phyloP scores from a whole-genome alignment of 371 early-diverging fungal genomes.

The Mucor velutinosus region DNA sequence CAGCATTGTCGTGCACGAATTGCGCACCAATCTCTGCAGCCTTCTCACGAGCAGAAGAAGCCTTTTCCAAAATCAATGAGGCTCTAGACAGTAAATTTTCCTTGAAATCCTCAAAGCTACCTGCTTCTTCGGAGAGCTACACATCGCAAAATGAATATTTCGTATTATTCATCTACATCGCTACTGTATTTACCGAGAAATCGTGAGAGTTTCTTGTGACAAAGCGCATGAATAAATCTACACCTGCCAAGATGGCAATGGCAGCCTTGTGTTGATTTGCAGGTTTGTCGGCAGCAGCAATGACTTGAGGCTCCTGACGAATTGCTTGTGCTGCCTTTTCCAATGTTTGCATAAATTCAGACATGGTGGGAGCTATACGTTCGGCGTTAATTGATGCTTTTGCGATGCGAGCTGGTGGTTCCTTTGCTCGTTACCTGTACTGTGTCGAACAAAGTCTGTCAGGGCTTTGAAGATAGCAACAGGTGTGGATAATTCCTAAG shows the following conservation, averaged over 20 bases:
- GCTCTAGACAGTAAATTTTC: slow-evolving; percentile 73
- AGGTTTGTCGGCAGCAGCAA: slow-evolving; percentile 12
- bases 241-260: slow-evolving; percentile 75
- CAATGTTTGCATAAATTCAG: slow-evolving; percentile 84
- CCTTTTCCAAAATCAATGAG: slow-evolving; percentile 74
- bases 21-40: slow-evolving; percentile 85
- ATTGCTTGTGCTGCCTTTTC: slow-evolving; percentile 65
- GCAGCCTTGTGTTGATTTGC: slow-evolving; percentile 52
- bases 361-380: slow-evolving; percentile 73
- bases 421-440: slow-evolving; percentile 51
- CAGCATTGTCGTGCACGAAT: slow-evolving; percentile 87
- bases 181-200: slow-evolving; percentile 49
- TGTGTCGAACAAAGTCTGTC: slow-evolving; percentile 73
- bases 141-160: neutral
- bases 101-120: slow-evolving; percentile 78
- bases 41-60: slow-evolving; percentile 68
- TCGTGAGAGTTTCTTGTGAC: slow-evolving; percentile 73
- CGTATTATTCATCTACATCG: neutral
- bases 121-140: slow-evolving; percentile 39
- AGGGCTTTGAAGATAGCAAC: slow-evolving; percentile 87
- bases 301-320: slow-evolving; percentile 50
- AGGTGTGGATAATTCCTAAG: slow-evolving; percentile 81
- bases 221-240: slow-evolving; percentile 86
- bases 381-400: neutral
- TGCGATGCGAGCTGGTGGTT: neutral